Evolutionary conservation across 208 protist species (phyloP), one percentile per base, ranked within the genome.

Genomic region (Acanthamoeba culbertsoni): DNA sequence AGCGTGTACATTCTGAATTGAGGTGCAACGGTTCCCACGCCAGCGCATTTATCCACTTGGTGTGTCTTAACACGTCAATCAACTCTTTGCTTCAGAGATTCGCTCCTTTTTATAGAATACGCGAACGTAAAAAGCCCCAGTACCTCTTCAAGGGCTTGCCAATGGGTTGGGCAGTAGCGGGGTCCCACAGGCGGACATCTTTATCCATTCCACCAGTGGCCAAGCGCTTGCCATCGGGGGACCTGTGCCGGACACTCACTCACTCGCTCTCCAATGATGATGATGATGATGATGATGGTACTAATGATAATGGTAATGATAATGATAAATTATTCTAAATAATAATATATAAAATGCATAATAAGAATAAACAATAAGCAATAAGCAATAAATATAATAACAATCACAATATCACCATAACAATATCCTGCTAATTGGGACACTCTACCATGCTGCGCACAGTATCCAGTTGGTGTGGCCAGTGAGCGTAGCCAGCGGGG

Each of bases 11-110:
- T 43, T 93, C 86, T 2, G 94, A 53, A 93, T 35, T 88, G 51
- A 68, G 91, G 96, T 99, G 99, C 43, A 99, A 95, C 14, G 99
- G 99, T 95, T 99, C 98, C 99, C 99, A 99, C 12, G 96, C 94
- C 31, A 99, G 79, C 90, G 97, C 97, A 23, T 98, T 99, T 26
- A 99, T 96, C 94, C 98, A 99, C 89, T 98, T 97, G 43, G 88
- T 98, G 95, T 99, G 99, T 1, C 98, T 98, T n/a, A n/a, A n/a
- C n/a, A n/a, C n/a, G n/a, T n/a, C n/a, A n/a, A n/a, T n/a, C n/a
- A n/a, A n/a, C n/a, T n/a, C n/a, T n/a, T n/a, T n/a, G n/a, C n/a
- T n/a, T n/a, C n/a, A 43, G 35, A 10, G 31, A 75, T 45, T 12
- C 18, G 18, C 55, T 93, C 26, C 55, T 33, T 26, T 0, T 10